phyloP scores from a whole-genome alignment of 2,329 filamentous ascomycete genomes.

The Elsinoe fawcettii region DNA sequence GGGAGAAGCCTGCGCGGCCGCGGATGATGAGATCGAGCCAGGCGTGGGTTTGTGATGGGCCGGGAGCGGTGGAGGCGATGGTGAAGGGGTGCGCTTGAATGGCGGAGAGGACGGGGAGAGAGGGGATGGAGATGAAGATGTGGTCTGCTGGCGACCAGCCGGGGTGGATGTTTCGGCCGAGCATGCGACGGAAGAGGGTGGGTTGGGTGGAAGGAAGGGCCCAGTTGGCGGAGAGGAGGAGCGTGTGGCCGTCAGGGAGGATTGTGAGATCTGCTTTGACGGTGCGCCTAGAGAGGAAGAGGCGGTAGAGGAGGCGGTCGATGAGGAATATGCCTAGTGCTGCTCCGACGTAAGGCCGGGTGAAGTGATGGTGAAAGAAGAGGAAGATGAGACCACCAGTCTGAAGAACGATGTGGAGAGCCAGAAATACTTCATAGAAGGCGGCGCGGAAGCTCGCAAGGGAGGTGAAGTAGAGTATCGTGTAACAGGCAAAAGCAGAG shows the following conservation, averaged over 20 bases:
- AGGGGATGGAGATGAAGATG: conserved; percentile 54
- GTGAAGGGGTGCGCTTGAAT: conserved; percentile 61
- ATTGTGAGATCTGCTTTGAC: conserved; percentile 45
- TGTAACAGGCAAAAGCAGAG: conserved; percentile 50
- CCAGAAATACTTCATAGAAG: conserved; percentile 58
- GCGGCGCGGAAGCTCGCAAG: conserved; percentile 51
- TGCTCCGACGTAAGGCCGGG: conserved; percentile 46
- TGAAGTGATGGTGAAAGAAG: conserved; percentile 51
- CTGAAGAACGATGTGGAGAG: conserved; percentile 51
- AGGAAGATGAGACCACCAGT: conserved; percentile 47
- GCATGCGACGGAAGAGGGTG: conserved; percentile 16
- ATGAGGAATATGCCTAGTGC: conserved; percentile 50
- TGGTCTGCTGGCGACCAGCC: conserved; percentile 58
- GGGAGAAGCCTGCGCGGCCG: conserved; percentile 53
- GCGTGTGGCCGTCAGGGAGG: conserved; percentile 50
- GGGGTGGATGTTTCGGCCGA: conserved; percentile 29
- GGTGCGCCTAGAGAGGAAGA: conserved; percentile 44
- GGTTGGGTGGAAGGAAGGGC: conserved; percentile 22
- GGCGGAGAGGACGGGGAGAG: conserved; percentile 44
- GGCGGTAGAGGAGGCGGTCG: conserved; percentile 51
- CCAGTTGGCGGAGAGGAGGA: conserved; percentile 44
- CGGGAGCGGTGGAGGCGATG: conserved; percentile 53
- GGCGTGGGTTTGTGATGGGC: conserved; percentile 34
- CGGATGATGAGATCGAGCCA: conserved; percentile 54
- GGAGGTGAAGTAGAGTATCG: conserved; percentile 55